A percentile compares a stretch with the other conserved stretches of the same genome.
phyloP scores from a whole-genome alignment of 1,284 basidiomycete genomes.

The Cutaneotrichosporon sp. region DNA sequence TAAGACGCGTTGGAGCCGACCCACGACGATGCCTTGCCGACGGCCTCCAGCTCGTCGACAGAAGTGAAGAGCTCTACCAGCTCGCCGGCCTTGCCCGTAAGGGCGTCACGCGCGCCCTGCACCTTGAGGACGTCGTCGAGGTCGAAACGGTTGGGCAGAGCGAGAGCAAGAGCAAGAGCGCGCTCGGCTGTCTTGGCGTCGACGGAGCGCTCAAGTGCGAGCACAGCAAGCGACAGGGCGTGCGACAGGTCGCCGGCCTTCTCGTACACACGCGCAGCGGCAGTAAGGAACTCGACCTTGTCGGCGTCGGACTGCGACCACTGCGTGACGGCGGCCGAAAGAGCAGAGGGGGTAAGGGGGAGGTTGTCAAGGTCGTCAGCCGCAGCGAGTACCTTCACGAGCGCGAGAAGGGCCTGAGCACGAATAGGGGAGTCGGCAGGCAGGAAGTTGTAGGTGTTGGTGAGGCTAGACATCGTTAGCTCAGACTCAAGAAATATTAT shows the following conservation, averaged over 20 bases:
- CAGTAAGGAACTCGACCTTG: conserved; percentile 65
- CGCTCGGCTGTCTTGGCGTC: conserved; percentile 34
- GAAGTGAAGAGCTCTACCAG: conserved; percentile 50
- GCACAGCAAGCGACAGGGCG: conserved; percentile 52
- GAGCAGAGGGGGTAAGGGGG: conserved; percentile 57
- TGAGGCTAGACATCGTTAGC: conserved; percentile 55
- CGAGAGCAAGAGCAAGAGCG: conserved; percentile 56
- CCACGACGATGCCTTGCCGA: conserved; percentile 67
- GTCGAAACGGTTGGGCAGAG: conserved; percentile 66
- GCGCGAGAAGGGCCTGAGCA: conserved; percentile 59
- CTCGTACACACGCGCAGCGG: conserved; percentile 61
- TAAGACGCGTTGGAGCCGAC: conserved; percentile 53
- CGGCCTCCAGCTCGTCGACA: conserved; percentile 64
- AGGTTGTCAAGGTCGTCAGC: conserved; percentile 63
- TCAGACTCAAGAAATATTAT: background rate
- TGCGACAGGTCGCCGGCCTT: conserved; percentile 53
- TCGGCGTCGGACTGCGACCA: conserved; percentile 67
- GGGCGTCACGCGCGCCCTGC: conserved; percentile 31
- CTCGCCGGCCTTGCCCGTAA: conserved; percentile 32
- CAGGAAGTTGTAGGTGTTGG: conserved; percentile 80
- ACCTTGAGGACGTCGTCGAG: conserved; percentile 66
- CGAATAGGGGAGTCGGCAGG: conserved; percentile 66
- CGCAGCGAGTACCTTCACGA: conserved; percentile 55
- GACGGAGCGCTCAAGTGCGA: conserved; percentile 53
- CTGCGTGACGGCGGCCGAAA: conserved; percentile 69